Percentiles rank a stretch among this genome's conserved stretches.
Conservation (phyloP, 257 asterid genomes). For the Scutellaria baicalensis region DNA sequence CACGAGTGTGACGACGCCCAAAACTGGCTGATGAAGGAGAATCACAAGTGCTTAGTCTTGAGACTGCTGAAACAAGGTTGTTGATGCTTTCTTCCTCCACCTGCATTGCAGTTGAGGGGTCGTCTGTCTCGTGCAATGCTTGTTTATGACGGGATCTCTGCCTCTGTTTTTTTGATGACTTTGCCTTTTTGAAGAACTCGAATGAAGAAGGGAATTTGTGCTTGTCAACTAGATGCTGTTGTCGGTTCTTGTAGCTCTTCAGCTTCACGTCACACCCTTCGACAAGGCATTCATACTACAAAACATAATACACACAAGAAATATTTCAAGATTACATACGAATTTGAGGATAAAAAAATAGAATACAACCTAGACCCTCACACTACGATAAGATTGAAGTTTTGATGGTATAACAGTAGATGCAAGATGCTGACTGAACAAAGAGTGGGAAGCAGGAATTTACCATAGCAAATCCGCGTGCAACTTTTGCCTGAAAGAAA, state of each 20-base stretch:
- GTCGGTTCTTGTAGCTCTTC: constrained; percentile 85
- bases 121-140: constrained; percentile 25
- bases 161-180: constrained; percentile 81
- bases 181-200: constrained; percentile 77
- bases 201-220: constrained; percentile 79
- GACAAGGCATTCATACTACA: constrained; percentile 90
- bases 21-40: constrained; percentile 79
- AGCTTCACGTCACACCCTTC: constrained; percentile 84
- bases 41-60: constrained; percentile 72
- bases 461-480: constrained; percentile 88
- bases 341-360: neutral
- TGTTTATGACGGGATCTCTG: constrained; percentile 41
- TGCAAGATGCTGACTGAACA: neutral
- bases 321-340: neutral
- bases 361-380: neutral
- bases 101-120: constrained; percentile 52
- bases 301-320: neutral
- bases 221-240: constrained; percentile 84
- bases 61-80: constrained; percentile 72
- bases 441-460: neutral
- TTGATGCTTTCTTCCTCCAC: constrained; percentile 68
- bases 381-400: neutral
- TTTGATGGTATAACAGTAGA: neutral
- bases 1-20: constrained; percentile 68
- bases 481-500: constrained; percentile 90